Evolutionary conservation across 2,329 filamentous ascomycete species (phyloP).

Genomic region (Tothia fuscella): DNA sequence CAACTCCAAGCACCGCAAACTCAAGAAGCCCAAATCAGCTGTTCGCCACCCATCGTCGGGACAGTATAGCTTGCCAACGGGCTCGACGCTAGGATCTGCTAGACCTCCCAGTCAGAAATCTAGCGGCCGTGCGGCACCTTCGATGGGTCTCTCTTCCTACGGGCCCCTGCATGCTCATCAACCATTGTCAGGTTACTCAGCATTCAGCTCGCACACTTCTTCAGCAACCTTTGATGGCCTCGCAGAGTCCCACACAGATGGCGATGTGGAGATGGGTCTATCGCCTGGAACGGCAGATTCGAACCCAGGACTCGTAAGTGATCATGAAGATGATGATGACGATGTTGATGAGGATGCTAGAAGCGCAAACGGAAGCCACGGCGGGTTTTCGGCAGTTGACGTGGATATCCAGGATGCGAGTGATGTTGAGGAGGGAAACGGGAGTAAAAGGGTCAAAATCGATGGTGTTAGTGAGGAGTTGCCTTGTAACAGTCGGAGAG

Average conservation of each 20-base stretch:
- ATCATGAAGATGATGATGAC: conserved; percentile 38
- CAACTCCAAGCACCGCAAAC: not conserved
- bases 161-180: not conserved
- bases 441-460: no score
- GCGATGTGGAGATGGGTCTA: conserved; percentile 23
- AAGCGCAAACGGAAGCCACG: conserved; percentile 11
- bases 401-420: conserved; percentile 21
- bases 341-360: conserved; percentile 26
- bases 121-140: not conserved
- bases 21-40: conserved; percentile 7
- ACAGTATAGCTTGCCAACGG: not conserved
- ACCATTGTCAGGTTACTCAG: not conserved
- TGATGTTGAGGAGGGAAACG: conserved; percentile 13
- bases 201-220: not conserved
- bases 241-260: not conserved
- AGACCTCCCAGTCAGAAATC: conserved; percentile 1
- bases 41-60: conserved; percentile 3
- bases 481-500: no score
- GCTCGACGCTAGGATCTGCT: not conserved
- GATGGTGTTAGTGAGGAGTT: no score
- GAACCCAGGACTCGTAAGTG: conserved; percentile 37
- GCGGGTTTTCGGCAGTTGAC: conserved; percentile 24
- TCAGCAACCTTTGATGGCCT: not conserved
- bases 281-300: conserved; percentile 37
- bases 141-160: not conserved